Percentiles rank a stretch among this genome's conserved stretches.
Conservation (phyloP, 2,329 filamentous ascomycete species). For the Aspergillus sclerotialis region DNA sequence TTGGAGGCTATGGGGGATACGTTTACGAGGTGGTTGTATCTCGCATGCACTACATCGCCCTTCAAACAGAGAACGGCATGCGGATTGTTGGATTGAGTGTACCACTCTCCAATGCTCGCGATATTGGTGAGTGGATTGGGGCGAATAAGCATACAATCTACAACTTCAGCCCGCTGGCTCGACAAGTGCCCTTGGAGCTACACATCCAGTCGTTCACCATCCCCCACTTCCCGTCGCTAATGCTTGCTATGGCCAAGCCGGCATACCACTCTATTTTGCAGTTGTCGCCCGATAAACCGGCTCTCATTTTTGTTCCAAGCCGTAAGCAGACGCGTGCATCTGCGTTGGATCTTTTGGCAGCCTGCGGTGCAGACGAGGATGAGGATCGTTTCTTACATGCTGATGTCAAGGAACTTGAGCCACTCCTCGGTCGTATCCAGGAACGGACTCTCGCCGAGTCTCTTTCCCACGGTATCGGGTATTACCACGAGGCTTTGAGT, state of each 20-base stretch:
- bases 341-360: slow-evolving; percentile 78
- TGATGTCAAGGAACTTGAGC: slow-evolving; percentile 71
- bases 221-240: slow-evolving; percentile 93
- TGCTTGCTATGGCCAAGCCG: slow-evolving; percentile 97
- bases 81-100: slow-evolving; percentile 87
- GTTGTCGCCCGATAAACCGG: slow-evolving; percentile 80
- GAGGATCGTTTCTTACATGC: slow-evolving; percentile 91
- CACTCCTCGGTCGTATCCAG: slow-evolving; percentile 73
- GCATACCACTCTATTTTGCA: slow-evolving; percentile 84
- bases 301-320: slow-evolving; percentile 85
- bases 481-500: slow-evolving; percentile 92
- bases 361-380: slow-evolving; percentile 79
- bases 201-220: slow-evolving; percentile 94
- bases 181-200: slow-evolving; percentile 82
- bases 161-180: slow-evolving; percentile 92
- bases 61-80: slow-evolving; percentile 76
- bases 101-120: slow-evolving; percentile 83
- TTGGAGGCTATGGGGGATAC: slow-evolving; percentile 79
- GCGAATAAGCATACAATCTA: slow-evolving; percentile 97
- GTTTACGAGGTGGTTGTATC: slow-evolving; percentile 97
- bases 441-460: slow-evolving; percentile 84
- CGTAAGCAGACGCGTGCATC: slow-evolving; percentile 88
- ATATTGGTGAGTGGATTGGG: slow-evolving; percentile 96
- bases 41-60: slow-evolving; percentile 91
- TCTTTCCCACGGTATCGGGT: slow-evolving; percentile 87